Percentiles rank a stretch among this genome's conserved stretches.
Conservation (phyloP, 805 yeast species). For the Kurtzmaniella fragi region DNA sequence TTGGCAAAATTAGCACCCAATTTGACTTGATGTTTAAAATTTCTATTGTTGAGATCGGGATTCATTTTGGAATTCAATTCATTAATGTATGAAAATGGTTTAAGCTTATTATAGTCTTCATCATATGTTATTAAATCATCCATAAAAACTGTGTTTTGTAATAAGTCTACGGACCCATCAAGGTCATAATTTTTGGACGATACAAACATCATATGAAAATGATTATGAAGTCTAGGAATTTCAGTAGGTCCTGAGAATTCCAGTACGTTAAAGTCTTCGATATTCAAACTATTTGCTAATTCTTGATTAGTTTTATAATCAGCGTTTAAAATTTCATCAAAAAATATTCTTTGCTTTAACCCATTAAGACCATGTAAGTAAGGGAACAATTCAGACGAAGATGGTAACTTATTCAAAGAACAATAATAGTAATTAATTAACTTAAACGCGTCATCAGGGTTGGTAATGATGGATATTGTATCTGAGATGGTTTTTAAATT, state of each 20-base stretch:
- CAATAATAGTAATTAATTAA: slow-evolving; percentile 1
- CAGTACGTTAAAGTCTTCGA: neutral
- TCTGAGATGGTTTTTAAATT: neutral
- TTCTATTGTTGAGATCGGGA: slow-evolving; percentile 21
- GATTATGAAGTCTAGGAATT: slow-evolving; percentile 6
- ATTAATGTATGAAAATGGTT: slow-evolving; percentile 7
- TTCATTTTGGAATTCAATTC: slow-evolving; percentile 1
- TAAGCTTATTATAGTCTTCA: neutral
- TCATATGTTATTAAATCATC: neutral
- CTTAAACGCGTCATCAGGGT: neutral
- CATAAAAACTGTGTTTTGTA: neutral
- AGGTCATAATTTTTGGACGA: slow-evolving; percentile 12
- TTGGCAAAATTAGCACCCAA: slow-evolving; percentile 29
- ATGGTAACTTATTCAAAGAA: slow-evolving; percentile 10
- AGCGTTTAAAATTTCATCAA: slow-evolving; percentile 11
- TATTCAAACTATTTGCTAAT: slow-evolving; percentile 4
- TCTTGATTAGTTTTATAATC: slow-evolving; percentile 5
- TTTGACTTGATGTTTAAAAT: slow-evolving; percentile 22
- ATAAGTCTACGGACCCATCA: slow-evolving; percentile 4
- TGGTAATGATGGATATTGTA: slow-evolving; percentile 1
- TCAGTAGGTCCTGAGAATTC: neutral
- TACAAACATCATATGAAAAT: slow-evolving; percentile 14
- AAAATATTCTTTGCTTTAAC: slow-evolving; percentile 23
- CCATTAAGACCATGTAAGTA: slow-evolving; percentile 29
- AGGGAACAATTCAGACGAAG: slow-evolving; percentile 21